Conservation (phyloP, 176 grass and related monocot species). For the Areca catechu region DNA sequence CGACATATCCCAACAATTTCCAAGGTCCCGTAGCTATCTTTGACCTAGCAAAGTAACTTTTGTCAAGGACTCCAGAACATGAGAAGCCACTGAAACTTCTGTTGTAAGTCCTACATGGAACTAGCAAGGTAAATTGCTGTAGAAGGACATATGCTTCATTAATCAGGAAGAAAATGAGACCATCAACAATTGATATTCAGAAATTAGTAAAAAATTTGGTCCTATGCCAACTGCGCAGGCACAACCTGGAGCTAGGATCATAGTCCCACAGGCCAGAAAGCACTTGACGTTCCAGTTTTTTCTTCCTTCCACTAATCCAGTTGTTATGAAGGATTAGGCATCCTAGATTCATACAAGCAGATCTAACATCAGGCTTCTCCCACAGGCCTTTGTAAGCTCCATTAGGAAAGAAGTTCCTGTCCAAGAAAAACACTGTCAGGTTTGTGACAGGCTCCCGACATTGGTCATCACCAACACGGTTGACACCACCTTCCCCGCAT, state of each 20-base stretch:
- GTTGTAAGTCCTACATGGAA: no score
- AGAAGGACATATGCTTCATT: no score
- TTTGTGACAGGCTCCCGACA: constrained; percentile 56
- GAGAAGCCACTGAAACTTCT: no score
- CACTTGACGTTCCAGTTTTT: constrained; percentile 56
- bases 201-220: no score
- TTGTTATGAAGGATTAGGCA: constrained; percentile 84
- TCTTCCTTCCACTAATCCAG: constrained; percentile 66
- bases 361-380: constrained; percentile 34
- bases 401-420: constrained; percentile 56
- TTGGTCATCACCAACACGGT: constrained; percentile 31
- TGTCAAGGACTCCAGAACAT: no score
- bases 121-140: no score
- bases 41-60: no score
- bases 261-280: constrained; percentile 65
- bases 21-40: no score
- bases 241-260: constrained; percentile 59
- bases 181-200: no score
- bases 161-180: no score
- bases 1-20: no score
- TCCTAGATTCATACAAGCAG: constrained; percentile 32
- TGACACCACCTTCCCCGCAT: constrained; percentile 52
- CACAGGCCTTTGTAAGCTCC: constrained; percentile 70
- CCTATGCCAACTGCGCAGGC: constrained; percentile 41
- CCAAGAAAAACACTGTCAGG: constrained; percentile 50